A percentile compares a stretch with the other conserved stretches of the same genome.
Conservation (phyloP, 2,329 filamentous ascomycete genomes). For the Trichoderma sp. region DNA sequence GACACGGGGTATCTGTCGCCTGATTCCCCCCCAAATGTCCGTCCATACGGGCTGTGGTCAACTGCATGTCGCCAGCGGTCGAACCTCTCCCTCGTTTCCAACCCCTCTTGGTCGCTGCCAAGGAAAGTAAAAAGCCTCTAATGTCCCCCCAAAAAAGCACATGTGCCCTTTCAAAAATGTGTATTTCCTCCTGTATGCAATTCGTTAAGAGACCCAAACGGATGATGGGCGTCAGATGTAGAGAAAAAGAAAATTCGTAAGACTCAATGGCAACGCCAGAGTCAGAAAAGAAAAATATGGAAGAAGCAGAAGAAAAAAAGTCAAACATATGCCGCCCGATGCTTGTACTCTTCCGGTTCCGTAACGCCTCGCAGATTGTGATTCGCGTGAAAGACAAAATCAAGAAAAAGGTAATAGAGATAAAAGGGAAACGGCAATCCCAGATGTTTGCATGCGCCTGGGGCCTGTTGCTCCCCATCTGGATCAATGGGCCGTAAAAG, state of each 20-base stretch:
- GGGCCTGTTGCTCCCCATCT: conserved; percentile 28
- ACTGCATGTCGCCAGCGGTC: too few species aligned
- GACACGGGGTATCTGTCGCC: not conserved
- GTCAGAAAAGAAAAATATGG: conserved; percentile 7
- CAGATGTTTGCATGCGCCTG: conserved; percentile 23
- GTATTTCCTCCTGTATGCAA: conserved; percentile 28
- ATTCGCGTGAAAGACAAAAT: conserved; percentile 7
- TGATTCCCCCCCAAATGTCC: not conserved
- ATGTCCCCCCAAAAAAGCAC: conserved; percentile 4
- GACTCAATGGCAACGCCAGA: conserved; percentile 1
- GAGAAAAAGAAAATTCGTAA: conserved; percentile 13
- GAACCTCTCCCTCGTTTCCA: too few species aligned
- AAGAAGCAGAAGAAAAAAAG: conserved; percentile 13
- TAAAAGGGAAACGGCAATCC: conserved; percentile 7
- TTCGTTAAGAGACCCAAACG: conserved; percentile 8
- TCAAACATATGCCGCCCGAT: conserved; percentile 24
- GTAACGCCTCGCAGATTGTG: conserved; percentile 28
- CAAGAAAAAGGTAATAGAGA: not conserved
- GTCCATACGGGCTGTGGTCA: not conserved
- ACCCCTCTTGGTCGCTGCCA: not conserved
- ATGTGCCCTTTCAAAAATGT: conserved; percentile 4
- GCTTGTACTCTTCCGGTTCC: conserved; percentile 22
- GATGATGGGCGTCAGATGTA: not conserved
- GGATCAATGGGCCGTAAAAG: conserved; percentile 24
- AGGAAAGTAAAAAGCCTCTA: not conserved